Evolutionary conservation across 805 yeast species (phyloP), one percentile per base, ranked within the genome.

Genomic region (Wickerhamomyces sydowiorum): DNA sequence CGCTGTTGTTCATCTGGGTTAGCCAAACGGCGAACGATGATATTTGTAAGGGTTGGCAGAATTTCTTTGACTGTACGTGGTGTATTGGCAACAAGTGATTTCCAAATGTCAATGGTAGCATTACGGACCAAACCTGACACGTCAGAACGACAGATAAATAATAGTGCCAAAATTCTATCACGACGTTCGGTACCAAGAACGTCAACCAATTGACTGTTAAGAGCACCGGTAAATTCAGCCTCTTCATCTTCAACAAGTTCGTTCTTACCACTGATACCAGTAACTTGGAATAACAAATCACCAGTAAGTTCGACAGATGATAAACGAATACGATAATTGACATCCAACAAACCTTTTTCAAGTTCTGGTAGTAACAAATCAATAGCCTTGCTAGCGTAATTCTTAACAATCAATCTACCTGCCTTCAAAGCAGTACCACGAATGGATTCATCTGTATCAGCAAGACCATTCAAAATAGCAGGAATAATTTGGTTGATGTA

Each of bases 301-400:
- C 99, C 98, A 6, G 96, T 83, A 49, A 93, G 84, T 66, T 90
- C 96, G 34, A 93, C 95, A 28, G 97, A 89, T 1, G 96, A 86
- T 44, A 89, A 72, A 63, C 99, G 80, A 57, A 93, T 93, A 58
- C 97, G 80, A 63, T 85, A 78, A 56, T 80, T 86, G 45, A 73
- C 65, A 62, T 88, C 96, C 39, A 88, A 78, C 60, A 93, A 70
- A 33, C 99, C 99, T 41, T 69, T 72, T 64, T 93, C 98, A 45
- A 93, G 75, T 63, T 93, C 99, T 22, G 99, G 99, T 43, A 93
- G 73, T 53, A 93, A 73, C 55, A 93, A 70, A 59, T 91, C 99
- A 46, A 93, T 88, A 22, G 99, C 96, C 64, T 84, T 84, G 24
- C 81, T 76, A 9, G 99, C 96, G 60, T 88, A 93, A 61, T 88